Evolutionary conservation across 1,139 yeast genomes (phyloP).

Genomic region (Candida dubliniensis): DNA sequence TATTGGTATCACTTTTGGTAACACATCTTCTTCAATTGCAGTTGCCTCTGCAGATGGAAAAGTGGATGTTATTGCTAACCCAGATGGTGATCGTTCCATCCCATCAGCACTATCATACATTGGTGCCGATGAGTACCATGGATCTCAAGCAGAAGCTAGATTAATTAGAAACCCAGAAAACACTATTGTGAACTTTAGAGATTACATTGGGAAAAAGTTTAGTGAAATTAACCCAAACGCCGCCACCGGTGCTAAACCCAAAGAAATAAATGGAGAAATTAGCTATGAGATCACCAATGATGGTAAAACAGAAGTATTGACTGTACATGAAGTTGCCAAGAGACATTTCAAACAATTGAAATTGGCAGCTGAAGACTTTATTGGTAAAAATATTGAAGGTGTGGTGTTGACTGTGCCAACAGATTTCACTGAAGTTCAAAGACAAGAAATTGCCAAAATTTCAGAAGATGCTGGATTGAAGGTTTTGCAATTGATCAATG

Average conservation of each 20-base stretch:
- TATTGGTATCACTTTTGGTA: conserved; percentile 95
- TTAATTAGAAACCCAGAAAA: conserved; percentile 84
- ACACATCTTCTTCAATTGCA: conserved; percentile 93
- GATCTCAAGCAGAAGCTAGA: conserved; percentile 93
- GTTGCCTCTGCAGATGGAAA: conserved; percentile 84
- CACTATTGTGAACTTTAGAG: conserved; percentile 92
- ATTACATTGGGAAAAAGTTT: conserved; percentile 77
- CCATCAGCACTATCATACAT: conserved; percentile 92
- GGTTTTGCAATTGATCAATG: conserved; percentile 85
- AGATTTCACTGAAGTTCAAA: conserved; percentile 75
- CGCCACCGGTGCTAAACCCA: conserved; percentile 69
- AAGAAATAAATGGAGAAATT: conserved; percentile 61
- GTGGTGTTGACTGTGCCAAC: conserved; percentile 92
- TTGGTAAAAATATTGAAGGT: conserved; percentile 79
- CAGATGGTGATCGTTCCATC: conserved; percentile 97
- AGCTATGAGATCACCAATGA: conserved; percentile 63
- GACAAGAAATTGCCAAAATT: conserved; percentile 59
- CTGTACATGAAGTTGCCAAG: conserved; percentile 75
- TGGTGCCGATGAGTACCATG: conserved; percentile 95
- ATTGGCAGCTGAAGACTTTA: conserved; percentile 88
- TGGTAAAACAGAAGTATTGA: conserved; percentile 46
- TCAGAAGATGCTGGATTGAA: conserved; percentile 74
- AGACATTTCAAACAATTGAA: conserved; percentile 84
- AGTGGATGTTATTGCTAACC: conserved; percentile 97
- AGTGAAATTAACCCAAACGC: conserved; percentile 65